Base-by-base conservation (phyloP, 345 rosid genomes). In the Jatropha curcas region DNA sequence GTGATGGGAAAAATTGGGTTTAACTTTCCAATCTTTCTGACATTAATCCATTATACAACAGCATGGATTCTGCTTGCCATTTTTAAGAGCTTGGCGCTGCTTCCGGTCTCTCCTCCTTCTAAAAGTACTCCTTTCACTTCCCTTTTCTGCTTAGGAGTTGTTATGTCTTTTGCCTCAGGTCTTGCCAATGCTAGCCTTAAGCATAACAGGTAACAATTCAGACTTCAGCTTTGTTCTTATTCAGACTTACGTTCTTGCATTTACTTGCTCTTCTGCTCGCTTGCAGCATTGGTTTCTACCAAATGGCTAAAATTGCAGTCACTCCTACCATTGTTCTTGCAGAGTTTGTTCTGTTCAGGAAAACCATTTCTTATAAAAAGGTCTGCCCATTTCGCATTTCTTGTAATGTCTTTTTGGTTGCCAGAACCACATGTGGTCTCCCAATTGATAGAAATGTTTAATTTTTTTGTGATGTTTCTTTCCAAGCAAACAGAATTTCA, bases 81-180 rank as follows among this genome's bases (percentile, higher is more conserved):
- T 58, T 88, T 88, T 75, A 95, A 88, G 77, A 70, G 89, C 39
- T 71, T 89, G 34, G 81, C 96, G 2, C 46, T 95, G 70, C 89
- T 95, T 75, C 98, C 99, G 3, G 86, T 89, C 73, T 82, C 97
- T 7, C 98, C 97, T 73, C 96, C 98, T 0, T 81, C 90, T 20
- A 95, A 85, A 79, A 84, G 92, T 13, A 90, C 98, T 41, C 98
- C 98, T 55, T 95, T 86, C 81, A 80, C 93, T 6, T 88, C 98
- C 20, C 81, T 95, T 5, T 91, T 92, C 79, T 75, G 85, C 24
- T 84, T 92, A 66, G 98, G 98, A 1, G 92, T 83, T 50, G 89
- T 92, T 71, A 95, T 95, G 98, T 88, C 99, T 37, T 95, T 95
- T 7, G 95, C 99, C 63, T 89, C 98, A 14, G 97, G 99, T 67